Evolutionary conservation across 805 yeast species (phyloP).

Genomic region (Wickerhamomyces hampshirensis): DNA sequence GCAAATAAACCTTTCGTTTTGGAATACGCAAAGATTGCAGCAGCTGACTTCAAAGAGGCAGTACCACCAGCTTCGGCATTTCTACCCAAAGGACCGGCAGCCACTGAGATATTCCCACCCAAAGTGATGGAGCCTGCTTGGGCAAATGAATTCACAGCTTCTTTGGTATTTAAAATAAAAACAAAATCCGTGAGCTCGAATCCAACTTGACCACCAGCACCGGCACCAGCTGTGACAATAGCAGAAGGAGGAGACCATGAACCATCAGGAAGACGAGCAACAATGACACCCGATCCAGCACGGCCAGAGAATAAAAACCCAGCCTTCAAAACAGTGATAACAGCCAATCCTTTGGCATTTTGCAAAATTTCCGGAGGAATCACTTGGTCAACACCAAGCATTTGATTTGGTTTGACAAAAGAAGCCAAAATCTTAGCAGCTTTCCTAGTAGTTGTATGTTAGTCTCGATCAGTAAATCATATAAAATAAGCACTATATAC

Average conservation of each 20-base stretch:
- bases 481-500: neutral
- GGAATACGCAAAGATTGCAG: slow-evolving; percentile 90
- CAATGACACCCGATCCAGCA: slow-evolving; percentile 95
- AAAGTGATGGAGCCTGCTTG: slow-evolving; percentile 91
- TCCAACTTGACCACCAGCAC: slow-evolving; percentile 97
- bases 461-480: slow-evolving; percentile 15
- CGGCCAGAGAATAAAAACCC: slow-evolving; percentile 95
- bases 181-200: slow-evolving; percentile 96
- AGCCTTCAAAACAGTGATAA: slow-evolving; percentile 92
- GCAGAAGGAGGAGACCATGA: slow-evolving; percentile 98
- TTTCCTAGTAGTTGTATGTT: slow-evolving; percentile 45
- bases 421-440: slow-evolving; percentile 90
- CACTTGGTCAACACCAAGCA: slow-evolving; percentile 80
- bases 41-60: slow-evolving; percentile 80
- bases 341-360: slow-evolving; percentile 89
- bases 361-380: slow-evolving; percentile 86
- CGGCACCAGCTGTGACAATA: slow-evolving; percentile 94
- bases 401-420: slow-evolving; percentile 91
- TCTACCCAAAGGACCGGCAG: slow-evolving; percentile 97
- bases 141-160: slow-evolving; percentile 92
- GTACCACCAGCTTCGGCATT: slow-evolving; percentile 97
- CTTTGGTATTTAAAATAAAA: slow-evolving; percentile 77
- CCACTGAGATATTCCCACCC: slow-evolving; percentile 92
- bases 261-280: slow-evolving; percentile 92
- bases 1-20: slow-evolving; percentile 96